Percentiles rank a stretch among this genome's conserved stretches.
Evolutionary conservation across 768 basidiomycete species (phyloP).

Genomic region (Mycena filopes): DNA sequence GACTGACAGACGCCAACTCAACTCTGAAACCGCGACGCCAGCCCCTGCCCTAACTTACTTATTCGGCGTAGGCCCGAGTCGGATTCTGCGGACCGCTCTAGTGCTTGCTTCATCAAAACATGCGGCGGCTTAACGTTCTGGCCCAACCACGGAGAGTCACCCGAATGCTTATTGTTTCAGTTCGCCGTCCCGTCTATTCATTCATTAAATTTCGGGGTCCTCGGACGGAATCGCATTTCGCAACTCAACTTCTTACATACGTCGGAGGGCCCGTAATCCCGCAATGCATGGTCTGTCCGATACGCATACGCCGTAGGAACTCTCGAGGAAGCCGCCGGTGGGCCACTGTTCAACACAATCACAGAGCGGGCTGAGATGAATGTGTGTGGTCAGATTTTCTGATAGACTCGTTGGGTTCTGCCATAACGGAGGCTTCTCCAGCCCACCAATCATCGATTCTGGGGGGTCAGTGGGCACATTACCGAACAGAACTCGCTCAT

Average conservation of each 20-base stretch:
- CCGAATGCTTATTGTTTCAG: neutral
- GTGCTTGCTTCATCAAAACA: neutral
- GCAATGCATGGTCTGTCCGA: neutral
- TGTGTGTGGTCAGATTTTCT: slow-evolving; percentile 26
- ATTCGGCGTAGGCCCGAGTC: no score
- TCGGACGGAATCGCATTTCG: no score
- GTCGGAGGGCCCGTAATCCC: slow-evolving; percentile 6
- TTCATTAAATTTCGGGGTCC: neutral
- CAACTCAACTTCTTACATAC: no score
- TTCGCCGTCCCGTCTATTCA: slow-evolving; percentile 5
- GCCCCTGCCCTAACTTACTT: no score
- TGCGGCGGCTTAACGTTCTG: neutral
- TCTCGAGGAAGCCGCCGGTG: no score
- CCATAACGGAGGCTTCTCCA: slow-evolving; percentile 16
- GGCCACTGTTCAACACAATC: neutral
- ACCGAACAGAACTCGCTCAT: neutral
- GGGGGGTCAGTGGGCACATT: slow-evolving; percentile 11
- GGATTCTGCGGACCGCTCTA: neutral
- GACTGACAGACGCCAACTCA: neutral
- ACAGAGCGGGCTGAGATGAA: slow-evolving; percentile 4
- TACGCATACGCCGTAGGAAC: neutral
- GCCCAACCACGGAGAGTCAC: neutral
- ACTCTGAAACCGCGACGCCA: no score
- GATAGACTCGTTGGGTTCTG: slow-evolving; percentile 19
- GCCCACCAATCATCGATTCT: slow-evolving; percentile 28